These are phyloP conservation scores for Cystobasidium tubakii DNA, from an alignment of 768 basidiomycete species.

Conservation along the genomic window DNA sequence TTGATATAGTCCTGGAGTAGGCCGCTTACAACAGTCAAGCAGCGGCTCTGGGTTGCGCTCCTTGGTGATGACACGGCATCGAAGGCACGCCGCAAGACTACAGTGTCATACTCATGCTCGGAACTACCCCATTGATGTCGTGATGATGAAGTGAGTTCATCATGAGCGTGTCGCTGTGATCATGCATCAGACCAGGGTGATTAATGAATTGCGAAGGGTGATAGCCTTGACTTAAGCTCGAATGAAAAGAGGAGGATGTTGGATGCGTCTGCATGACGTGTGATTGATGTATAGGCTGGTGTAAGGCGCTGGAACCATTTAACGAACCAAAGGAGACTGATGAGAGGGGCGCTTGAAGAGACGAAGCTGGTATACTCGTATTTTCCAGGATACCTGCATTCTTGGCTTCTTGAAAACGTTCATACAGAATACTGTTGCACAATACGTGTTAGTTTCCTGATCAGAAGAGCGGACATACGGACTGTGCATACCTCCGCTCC, in stretches of 20 bases:
- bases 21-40: neutral
- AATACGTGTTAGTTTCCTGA: constrained; percentile 6
- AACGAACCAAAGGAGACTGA: neutral
- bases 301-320: neutral
- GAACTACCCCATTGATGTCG: neutral
- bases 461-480: constrained; percentile 39
- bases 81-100: neutral
- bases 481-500: constrained; percentile 69
- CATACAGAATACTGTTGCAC: constrained; percentile 63
- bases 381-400: constrained; percentile 4
- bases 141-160: neutral
- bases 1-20: too few relatives aligned
- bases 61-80: neutral
- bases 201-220: constrained; percentile 2
- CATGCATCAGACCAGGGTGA: neutral
- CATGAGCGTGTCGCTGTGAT: neutral
- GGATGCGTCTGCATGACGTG: neutral
- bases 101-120: neutral
- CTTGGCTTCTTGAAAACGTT: constrained; percentile 55
- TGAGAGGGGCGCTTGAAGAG: neutral
- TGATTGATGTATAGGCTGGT: constrained; percentile 1
- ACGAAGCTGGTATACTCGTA: constrained; percentile 5
- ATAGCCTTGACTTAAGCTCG: neutral
- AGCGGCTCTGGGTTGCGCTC: neutral
- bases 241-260: neutral